Percentiles rank a stretch among this genome's conserved stretches.
Conservation (phyloP, 177 flowering plant genomes). For the Telopea speciosissima region DNA sequence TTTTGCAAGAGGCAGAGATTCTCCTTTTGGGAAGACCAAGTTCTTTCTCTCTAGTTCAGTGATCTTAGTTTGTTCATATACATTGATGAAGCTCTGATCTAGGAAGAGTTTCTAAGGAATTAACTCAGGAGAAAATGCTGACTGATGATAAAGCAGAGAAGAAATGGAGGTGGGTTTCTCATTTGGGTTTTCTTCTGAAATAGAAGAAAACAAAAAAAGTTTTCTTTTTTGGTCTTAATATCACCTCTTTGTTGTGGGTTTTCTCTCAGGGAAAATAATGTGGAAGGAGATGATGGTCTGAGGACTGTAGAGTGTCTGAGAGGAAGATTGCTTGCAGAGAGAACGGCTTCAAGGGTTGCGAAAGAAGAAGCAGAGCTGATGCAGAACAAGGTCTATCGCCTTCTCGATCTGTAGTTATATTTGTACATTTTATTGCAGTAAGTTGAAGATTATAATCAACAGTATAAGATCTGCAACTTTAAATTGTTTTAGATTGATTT, state of each 20-base stretch:
- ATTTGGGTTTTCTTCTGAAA: constrained; percentile 5
- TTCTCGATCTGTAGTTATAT: not conserved
- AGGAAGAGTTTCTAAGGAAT: not conserved
- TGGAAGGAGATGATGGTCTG: constrained; percentile 45
- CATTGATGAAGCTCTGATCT: constrained; percentile 3
- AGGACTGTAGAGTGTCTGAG: constrained; percentile 80
- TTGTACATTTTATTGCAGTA: too few relatives aligned
- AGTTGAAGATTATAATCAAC: too few relatives aligned
- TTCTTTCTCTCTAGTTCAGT: not conserved
- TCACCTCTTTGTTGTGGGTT: constrained; percentile 8
- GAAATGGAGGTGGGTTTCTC: constrained; percentile 31
- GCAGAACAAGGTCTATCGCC: constrained; percentile 41
- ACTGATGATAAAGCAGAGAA: constrained; percentile 11
- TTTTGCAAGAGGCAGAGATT: constrained; percentile 6
- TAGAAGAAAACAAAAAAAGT: too few relatives aligned
- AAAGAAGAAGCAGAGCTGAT: constrained; percentile 48
- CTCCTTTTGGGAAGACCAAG: not conserved
- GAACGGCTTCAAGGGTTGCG: constrained; percentile 64
- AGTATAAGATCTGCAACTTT: not conserved
- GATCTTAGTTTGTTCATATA: not conserved
- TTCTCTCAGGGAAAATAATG: constrained; percentile 32
- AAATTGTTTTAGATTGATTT: not conserved
- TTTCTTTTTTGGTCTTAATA: not conserved
- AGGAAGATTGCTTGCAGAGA: constrained; percentile 80
- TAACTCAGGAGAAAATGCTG: constrained; percentile 21